Evolutionary conservation across 2,329 filamentous ascomycete genomes (phyloP), one percentile per base, ranked within the genome.

Genomic region (Raffaelea ambrosiae): DNA sequence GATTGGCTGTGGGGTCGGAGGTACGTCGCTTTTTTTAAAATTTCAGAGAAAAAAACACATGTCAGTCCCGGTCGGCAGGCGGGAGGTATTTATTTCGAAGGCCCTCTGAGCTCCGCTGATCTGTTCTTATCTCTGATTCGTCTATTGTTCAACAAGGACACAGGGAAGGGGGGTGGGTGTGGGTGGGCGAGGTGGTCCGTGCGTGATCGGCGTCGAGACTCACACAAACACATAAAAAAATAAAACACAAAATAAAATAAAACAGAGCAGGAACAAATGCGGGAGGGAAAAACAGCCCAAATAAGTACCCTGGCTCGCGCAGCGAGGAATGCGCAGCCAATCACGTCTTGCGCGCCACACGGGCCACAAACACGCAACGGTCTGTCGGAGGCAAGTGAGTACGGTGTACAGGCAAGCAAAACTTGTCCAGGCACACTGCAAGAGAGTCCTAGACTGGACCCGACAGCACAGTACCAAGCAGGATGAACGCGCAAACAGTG

Each of bases 1-100:
- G 54, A 53, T 55, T 54, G 53, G 54, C 18, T 36, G 51, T 23
- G 49, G 44, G 42, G 42, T 35, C 14, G 35, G 33, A 38, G 51
- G 26, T 48, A 51, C 51, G 55, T 56, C 53, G 48, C 55, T 51
- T 51, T 55, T 54, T 53, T 51, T n/a, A 57, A 60, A 54, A 51
- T 58, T 56, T 54, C 55, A 54, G 54, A 58, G 54, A 48, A 52
- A 59, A 52, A 58, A 60, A 59, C 57, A 57, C 55, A 58, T 59
- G 57, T 59, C 55, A 58, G 61, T 58, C 56, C 53, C 59, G 57
- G 58, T 59, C 57, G 61, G 61, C 54, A 59, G 59, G 57, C 54
- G 55, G 58, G 56, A 55, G 59, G 61, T 65, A 65, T 65, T 65
- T 65, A 65, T 64, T 57, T 61, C 56, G 53, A 55, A 55, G 51